phyloP scores from a whole-genome alignment of 2,329 filamentous ascomycete species.

The Xylariaceae sp. region DNA sequence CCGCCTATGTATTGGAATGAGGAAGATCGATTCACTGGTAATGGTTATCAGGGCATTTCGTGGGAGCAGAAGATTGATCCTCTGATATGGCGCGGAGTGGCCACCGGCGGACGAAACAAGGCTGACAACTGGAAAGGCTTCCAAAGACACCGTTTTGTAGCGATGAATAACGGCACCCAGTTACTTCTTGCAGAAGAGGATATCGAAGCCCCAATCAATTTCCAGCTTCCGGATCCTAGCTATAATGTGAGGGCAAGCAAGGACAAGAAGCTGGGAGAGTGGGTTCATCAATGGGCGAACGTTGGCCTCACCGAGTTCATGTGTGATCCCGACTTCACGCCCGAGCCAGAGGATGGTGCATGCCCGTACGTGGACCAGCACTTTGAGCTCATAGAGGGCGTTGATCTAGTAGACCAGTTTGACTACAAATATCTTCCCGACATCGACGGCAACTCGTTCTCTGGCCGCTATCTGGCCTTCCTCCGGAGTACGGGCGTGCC shows the following conservation, averaged over 20 bases:
- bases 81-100: slow-evolving; percentile 64
- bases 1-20: slow-evolving; percentile 66
- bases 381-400: slow-evolving; percentile 37
- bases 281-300: slow-evolving; percentile 48
- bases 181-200: slow-evolving; percentile 47
- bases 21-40: slow-evolving; percentile 59
- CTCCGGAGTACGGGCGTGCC: slow-evolving; percentile 65
- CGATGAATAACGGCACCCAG: slow-evolving; percentile 66
- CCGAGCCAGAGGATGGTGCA: slow-evolving; percentile 31
- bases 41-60: slow-evolving; percentile 46
- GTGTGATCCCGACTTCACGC: slow-evolving; percentile 37
- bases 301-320: slow-evolving; percentile 53
- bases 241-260: slow-evolving; percentile 47
- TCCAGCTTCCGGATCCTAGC: slow-evolving; percentile 45
- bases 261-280: slow-evolving; percentile 43
- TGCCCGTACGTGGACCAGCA: slow-evolving; percentile 49
- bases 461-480: slow-evolving; percentile 65
- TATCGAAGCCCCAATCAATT: slow-evolving; percentile 45
- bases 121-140: slow-evolving; percentile 65
- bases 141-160: slow-evolving; percentile 70
- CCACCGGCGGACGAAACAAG: slow-evolving; percentile 59
- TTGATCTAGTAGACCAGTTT: slow-evolving; percentile 51
- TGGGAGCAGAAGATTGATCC: slow-evolving; percentile 55
- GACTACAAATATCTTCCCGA: slow-evolving; percentile 67
- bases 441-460: slow-evolving; percentile 71